Percentiles rank a stretch among this genome's conserved stretches.
phyloP scores from a whole-genome alignment of 306 rosid genomes.

The Sicyos edulis region DNA sequence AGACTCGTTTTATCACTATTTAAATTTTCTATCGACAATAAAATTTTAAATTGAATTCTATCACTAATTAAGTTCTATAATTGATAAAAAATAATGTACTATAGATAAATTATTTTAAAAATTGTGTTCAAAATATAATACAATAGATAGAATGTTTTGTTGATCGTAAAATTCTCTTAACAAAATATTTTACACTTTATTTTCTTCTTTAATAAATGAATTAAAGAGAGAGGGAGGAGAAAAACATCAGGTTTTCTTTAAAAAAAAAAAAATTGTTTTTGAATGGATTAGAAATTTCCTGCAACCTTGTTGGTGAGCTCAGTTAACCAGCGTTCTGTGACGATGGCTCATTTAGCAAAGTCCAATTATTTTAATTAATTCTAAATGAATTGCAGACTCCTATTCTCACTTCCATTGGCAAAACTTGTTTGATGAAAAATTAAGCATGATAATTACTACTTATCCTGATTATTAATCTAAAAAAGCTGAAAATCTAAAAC shows the following conservation, averaged over 20 bases:
- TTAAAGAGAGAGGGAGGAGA: neutral
- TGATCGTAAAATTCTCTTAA: too few relatives aligned
- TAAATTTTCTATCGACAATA: too few relatives aligned
- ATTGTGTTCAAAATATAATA: too few relatives aligned
- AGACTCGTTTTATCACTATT: too few relatives aligned
- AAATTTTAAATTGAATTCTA: too few relatives aligned
- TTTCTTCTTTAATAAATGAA: neutral
- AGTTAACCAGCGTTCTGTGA: neutral
- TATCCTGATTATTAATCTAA: neutral
- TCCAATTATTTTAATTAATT: neutral
- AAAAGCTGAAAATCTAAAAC: neutral
- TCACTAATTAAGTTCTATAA: too few relatives aligned
- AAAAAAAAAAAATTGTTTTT: too few relatives aligned
- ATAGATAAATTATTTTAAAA: too few relatives aligned
- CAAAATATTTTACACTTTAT: too few relatives aligned
- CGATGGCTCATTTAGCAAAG: neutral
- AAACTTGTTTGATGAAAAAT: neutral
- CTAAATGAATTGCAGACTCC: neutral
- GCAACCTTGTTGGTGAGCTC: neutral
- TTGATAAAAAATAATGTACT: too few relatives aligned
- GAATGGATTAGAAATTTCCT: neutral
- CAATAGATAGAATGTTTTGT: too few relatives aligned
- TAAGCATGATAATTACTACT: neutral
- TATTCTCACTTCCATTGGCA: neutral
- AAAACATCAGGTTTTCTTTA: neutral